A percentile compares a stretch with the other conserved stretches of the same genome.
These are phyloP conservation scores for Collybia nuda DNA, from an alignment of 768 basidiomycete species.

Conservation along the genomic window DNA sequence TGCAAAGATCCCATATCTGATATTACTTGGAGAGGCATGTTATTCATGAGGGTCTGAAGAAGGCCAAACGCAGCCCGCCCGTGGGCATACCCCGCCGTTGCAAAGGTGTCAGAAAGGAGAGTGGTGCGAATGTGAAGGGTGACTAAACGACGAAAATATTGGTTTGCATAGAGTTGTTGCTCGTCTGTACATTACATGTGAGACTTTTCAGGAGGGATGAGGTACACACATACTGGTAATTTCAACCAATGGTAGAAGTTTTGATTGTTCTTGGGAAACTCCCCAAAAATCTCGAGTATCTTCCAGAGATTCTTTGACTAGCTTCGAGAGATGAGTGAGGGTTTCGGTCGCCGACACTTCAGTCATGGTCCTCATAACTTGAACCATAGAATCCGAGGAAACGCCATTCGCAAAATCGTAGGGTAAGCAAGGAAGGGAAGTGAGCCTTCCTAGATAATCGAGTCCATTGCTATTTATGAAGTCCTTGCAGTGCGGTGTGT, in stretches of 20 bases:
- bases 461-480: constrained; percentile 82
- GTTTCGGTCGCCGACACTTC: constrained; percentile 83
- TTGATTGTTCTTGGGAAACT: constrained; percentile 50
- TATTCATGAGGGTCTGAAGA: constrained; percentile 71
- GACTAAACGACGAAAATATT: constrained; percentile 69
- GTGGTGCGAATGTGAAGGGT: constrained; percentile 78
- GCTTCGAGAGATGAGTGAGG: constrained; percentile 63
- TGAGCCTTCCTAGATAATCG: constrained; percentile 69
- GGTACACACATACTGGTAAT: constrained; percentile 34
- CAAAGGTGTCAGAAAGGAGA: constrained; percentile 84
- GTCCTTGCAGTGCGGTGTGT: constrained; percentile 85
- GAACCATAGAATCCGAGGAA: constrained; percentile 83
- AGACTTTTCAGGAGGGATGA: constrained; percentile 2
- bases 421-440: constrained; percentile 83
- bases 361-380: constrained; percentile 85
- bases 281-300: constrained; percentile 77
- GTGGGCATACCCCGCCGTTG: constrained; percentile 79
- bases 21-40: constrained; percentile 62
- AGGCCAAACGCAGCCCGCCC: constrained; percentile 73
- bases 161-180: constrained; percentile 51
- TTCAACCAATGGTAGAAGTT: constrained; percentile 65
- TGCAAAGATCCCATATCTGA: constrained; percentile 77
- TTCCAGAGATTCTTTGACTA: constrained; percentile 68
- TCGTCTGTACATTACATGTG: constrained; percentile 30
- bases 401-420: constrained; percentile 86